phyloP scores from a whole-genome alignment of 768 basidiomycete species.

The Candolleomyces eurysporus region DNA sequence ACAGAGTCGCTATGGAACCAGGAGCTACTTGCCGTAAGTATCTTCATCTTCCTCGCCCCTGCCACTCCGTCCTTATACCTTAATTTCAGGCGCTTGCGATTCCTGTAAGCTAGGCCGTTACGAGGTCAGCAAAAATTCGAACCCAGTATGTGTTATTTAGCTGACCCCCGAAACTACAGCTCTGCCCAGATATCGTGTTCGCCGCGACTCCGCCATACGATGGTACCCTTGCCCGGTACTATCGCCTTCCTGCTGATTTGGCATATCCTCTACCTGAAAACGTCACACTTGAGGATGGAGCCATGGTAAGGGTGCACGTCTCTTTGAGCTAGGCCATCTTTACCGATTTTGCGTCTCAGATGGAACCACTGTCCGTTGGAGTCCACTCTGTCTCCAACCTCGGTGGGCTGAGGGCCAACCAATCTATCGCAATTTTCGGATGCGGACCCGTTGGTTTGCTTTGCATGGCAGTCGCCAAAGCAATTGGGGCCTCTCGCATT shows the following conservation, averaged over 20 bases:
- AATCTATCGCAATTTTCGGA: slow-evolving; percentile 83
- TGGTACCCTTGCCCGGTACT: slow-evolving; percentile 86
- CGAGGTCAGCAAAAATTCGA: slow-evolving; percentile 48
- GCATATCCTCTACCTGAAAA: slow-evolving; percentile 81
- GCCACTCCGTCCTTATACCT: slow-evolving; percentile 2
- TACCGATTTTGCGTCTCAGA: slow-evolving; percentile 40
- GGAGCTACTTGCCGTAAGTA: slow-evolving; percentile 74
- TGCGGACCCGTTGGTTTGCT: slow-evolving; percentile 87
- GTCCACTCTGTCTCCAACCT: slow-evolving; percentile 84
- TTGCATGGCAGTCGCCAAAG: slow-evolving; percentile 95
- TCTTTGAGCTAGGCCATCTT: background rate
- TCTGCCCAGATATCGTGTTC: slow-evolving; percentile 84
- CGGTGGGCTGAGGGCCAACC: slow-evolving; percentile 67
- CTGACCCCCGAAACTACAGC: slow-evolving; percentile 35
- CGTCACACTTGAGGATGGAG: slow-evolving; percentile 89
- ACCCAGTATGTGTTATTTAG: background rate
- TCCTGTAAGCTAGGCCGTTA: slow-evolving; percentile 83
- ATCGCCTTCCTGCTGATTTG: slow-evolving; percentile 81
- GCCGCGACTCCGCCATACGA: slow-evolving; percentile 94
- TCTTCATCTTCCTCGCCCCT: background rate
- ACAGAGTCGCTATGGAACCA: slow-evolving; percentile 90
- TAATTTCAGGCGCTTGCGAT: slow-evolving; percentile 55
- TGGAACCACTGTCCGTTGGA: slow-evolving; percentile 93
- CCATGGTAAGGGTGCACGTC: slow-evolving; percentile 59
- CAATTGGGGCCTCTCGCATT: slow-evolving; percentile 81